These are phyloP conservation scores for Cladosporium sp. DNA, from an alignment of 2,329 filamentous ascomycete genomes.

Conservation along the genomic window DNA sequence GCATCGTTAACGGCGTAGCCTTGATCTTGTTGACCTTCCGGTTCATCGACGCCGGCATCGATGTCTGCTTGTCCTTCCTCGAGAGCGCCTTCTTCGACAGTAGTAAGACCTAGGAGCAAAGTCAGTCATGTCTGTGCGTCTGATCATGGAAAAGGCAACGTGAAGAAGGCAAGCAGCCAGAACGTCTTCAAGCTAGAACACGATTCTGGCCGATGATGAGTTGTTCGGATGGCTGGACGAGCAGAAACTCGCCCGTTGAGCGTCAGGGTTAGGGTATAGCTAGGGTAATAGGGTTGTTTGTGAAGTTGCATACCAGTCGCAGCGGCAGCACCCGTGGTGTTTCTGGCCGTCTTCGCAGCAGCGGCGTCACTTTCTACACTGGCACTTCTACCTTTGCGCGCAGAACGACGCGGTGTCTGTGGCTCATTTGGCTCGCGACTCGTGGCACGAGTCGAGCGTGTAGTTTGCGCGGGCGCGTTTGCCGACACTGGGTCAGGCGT, in stretches of 20 bases:
- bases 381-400: conserved; percentile 4
- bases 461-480: conserved; percentile 12
- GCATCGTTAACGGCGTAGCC: neutral
- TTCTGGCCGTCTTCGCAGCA: conserved; percentile 13
- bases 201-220: too few relatives aligned
- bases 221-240: too few relatives aligned
- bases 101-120: conserved; percentile 16
- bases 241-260: conserved; percentile 7
- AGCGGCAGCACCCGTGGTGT: neutral
- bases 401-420: conserved; percentile 9
- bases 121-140: neutral
- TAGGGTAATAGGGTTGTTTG: neutral
- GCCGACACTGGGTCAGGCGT: neutral
- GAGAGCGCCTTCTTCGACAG: conserved; percentile 18
- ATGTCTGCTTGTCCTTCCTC: conserved; percentile 13
- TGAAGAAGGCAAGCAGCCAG: too few relatives aligned
- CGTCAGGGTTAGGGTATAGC: conserved; percentile 11
- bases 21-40: conserved; percentile 6
- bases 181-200: too few relatives aligned
- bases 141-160: neutral
- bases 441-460: conserved; percentile 35
- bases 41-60: conserved; percentile 10
- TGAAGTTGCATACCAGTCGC: neutral
- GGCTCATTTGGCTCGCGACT: conserved; percentile 33
- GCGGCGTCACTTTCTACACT: conserved; percentile 15